Evolutionary conservation across 805 yeast species (phyloP), one percentile per base, ranked within the genome.

Genomic region (Citeromyces matritensis): DNA sequence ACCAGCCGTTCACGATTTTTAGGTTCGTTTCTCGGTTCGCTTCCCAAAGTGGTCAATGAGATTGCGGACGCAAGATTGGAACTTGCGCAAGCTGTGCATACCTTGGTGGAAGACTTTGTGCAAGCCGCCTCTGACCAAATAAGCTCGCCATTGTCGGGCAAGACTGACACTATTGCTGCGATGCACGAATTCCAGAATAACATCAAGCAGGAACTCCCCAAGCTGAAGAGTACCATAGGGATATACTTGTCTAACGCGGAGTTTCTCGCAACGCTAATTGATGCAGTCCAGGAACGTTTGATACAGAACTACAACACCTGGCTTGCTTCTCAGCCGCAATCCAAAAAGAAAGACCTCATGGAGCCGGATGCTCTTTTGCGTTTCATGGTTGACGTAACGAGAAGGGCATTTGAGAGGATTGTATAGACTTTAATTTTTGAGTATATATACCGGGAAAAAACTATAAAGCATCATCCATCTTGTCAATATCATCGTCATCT

Each of bases 31-130:
- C 33, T 68, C 39, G 82, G 74, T 15, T 63, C 82, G 1, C 80
- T 78, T 2, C 95, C 95, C 0, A 73, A 68, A 39, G 83, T 84
- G 9, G 78, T 81, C 9, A 76, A 73, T 42, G 77, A 82, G 47
- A 78, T 78, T 80, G 68, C 76, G 29, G 95, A 86, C 53, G 91
- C 73, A 33, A 60, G 62, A 35, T 51, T 52, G 29, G 96, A 86
- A 48, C 58, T 86, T 5, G 5, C 21, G 21, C 21, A 17, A 7
- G 21, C 7, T 17, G 21, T 17, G 7, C 21, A 17, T 7, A 17
- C 21, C 5, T 7, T 17, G 21, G 21, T 17, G 5, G 21, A 17
- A 17, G 21, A 17, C 21, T 17, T 17, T 17, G 21, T 17, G 21
- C 21, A 7, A 17, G 5, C 21, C 21, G 21, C 21, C 21, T 17